These are phyloP conservation scores for Pseudophaeomoniella oleicola DNA, from an alignment of 2,329 filamentous ascomycete genomes.

Conservation along the genomic window DNA sequence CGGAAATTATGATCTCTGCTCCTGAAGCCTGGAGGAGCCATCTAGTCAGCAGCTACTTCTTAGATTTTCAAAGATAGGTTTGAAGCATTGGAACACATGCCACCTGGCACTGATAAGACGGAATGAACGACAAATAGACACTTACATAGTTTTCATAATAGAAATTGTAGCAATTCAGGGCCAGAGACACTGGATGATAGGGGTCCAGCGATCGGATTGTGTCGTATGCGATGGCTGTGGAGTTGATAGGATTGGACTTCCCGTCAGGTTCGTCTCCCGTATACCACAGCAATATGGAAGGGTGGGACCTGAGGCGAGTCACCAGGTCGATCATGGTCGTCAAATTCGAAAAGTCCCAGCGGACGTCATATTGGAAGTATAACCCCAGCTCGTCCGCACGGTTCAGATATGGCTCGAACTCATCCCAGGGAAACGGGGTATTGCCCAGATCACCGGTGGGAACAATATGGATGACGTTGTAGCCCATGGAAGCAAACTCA, in stretches of 20 bases:
- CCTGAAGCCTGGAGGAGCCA: slow-evolving; percentile 21
- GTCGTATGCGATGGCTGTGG: slow-evolving; percentile 26
- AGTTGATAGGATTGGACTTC: slow-evolving; percentile 37
- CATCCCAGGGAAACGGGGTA: slow-evolving; percentile 13
- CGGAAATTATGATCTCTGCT: slow-evolving; percentile 45
- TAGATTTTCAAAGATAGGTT: not conserved
- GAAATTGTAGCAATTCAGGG: slow-evolving; percentile 49
- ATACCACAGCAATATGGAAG: slow-evolving; percentile 30
- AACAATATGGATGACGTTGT: slow-evolving; percentile 32
- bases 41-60: no score
- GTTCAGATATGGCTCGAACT: slow-evolving; percentile 28
- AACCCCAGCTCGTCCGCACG: slow-evolving; percentile 28
- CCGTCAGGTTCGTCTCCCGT: slow-evolving; percentile 43
- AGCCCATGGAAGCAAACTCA: slow-evolving; percentile 26
- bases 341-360: slow-evolving; percentile 24
- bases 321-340: slow-evolving; percentile 19
- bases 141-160: slow-evolving; percentile 38
- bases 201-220: slow-evolving; percentile 38
- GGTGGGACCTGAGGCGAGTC: slow-evolving; percentile 9
- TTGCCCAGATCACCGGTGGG: slow-evolving; percentile 20
- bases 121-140: no score
- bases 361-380: slow-evolving; percentile 34
- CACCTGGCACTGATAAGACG: no score
- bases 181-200: slow-evolving; percentile 46
- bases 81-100: no score